These are phyloP conservation scores for Chytriomyces sp. DNA, from an alignment of 192 early-diverging fungal genomes.

Conservation along the genomic window DNA sequence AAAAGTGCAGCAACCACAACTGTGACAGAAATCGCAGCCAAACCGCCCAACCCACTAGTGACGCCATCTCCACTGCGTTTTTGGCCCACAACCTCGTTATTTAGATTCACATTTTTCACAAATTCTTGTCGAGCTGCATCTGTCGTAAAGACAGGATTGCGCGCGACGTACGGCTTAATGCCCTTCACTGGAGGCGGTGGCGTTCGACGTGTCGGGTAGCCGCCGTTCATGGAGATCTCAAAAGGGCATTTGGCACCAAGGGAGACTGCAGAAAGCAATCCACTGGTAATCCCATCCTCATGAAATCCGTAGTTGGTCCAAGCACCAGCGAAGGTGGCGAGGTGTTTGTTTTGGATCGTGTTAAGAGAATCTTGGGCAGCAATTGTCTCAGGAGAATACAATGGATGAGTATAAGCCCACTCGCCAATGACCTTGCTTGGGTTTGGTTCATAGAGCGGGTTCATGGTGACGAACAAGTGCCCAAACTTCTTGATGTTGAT, in stretches of 20 bases:
- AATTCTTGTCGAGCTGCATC: neutral
- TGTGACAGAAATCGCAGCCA: neutral
- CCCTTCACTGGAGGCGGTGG: slow-evolving; percentile 26
- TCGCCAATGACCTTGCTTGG: slow-evolving; percentile 39
- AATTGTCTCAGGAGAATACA: slow-evolving; percentile 48
- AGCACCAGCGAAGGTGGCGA: slow-evolving; percentile 57
- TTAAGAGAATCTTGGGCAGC: slow-evolving; percentile 51
- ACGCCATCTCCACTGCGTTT: neutral
- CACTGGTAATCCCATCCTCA: slow-evolving; percentile 64
- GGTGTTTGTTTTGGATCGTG: slow-evolving; percentile 51
- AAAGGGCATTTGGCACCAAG: slow-evolving; percentile 60
- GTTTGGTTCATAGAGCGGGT: slow-evolving; percentile 58
- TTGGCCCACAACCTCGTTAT: neutral
- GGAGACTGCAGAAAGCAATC: slow-evolving; percentile 52
- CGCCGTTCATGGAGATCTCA: slow-evolving; percentile 51
- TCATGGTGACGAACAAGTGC: slow-evolving; percentile 61
- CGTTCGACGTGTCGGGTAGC: slow-evolving; percentile 45
- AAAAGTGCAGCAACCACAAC: neutral
- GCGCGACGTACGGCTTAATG: slow-evolving; percentile 21
- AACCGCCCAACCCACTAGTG: neutral
- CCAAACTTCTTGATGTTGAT: slow-evolving; percentile 49
- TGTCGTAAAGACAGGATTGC: slow-evolving; percentile 4
- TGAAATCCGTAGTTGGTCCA: slow-evolving; percentile 75
- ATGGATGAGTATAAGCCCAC: slow-evolving; percentile 58
- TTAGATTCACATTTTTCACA: neutral